Percentiles rank a stretch among this genome's conserved stretches.
Conservation (phyloP, 1,284 basidiomycete genomes). For the Moniliella sp. region DNA sequence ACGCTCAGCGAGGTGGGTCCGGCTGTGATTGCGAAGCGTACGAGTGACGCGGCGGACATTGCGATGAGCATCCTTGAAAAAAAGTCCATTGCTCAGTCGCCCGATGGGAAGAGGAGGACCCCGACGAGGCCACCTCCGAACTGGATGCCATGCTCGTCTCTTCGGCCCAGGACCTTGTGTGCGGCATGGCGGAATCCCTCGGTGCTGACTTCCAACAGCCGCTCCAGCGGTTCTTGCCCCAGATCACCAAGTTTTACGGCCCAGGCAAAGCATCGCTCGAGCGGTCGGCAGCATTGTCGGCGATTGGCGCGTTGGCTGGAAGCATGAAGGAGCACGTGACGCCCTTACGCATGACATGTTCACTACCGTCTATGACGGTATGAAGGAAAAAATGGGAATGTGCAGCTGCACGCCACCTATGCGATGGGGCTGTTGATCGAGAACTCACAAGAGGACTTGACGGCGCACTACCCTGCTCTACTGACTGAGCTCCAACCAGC, state of each 20-base stretch:
- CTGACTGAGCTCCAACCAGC: conserved; percentile 63
- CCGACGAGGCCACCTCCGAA: conserved; percentile 55
- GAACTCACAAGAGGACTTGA: conserved; percentile 62
- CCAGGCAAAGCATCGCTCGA: too few relatives aligned
- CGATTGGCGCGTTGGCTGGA: conserved; percentile 79
- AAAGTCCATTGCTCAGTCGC: conserved; percentile 43
- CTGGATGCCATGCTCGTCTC: conserved; percentile 87
- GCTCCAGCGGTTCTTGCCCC: conserved; percentile 65
- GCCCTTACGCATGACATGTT: conserved; percentile 49
- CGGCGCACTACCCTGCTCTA: conserved; percentile 57
- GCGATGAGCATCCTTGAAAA: conserved; percentile 48
- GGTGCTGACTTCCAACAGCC: conserved; percentile 65
- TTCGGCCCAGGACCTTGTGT: conserved; percentile 83
- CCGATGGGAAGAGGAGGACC: conserved; percentile 56
- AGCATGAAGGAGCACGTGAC: conserved; percentile 74
- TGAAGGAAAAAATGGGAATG: conserved; percentile 70
- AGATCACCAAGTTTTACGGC: conserved; percentile 84
- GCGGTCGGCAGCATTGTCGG: conserved; percentile 72
- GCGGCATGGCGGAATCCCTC: conserved; percentile 67
- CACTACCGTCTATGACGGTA: conserved; percentile 38
- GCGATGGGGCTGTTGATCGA: conserved; percentile 81
- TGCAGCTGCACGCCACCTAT: conserved; percentile 87
- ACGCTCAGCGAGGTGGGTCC: too few relatives aligned
- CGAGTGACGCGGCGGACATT: conserved; percentile 33
- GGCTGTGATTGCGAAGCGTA: too few relatives aligned